phyloP scores from a whole-genome alignment of 2,329 filamentous ascomycete species.

The Neofusicoccum sp. region DNA sequence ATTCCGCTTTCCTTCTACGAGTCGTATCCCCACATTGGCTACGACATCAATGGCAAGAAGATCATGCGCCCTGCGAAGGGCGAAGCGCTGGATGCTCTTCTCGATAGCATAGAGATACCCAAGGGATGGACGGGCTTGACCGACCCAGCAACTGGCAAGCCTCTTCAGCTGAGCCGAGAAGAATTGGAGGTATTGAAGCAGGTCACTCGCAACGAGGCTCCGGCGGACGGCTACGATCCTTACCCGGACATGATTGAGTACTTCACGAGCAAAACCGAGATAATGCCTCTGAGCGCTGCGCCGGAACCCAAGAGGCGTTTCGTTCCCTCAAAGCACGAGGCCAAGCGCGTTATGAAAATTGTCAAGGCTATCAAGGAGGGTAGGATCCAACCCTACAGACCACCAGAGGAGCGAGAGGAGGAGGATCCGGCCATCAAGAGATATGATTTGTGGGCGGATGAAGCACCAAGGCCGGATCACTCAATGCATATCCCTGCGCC shows the following conservation, averaged over 20 bases:
- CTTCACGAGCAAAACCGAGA: conserved; percentile 87
- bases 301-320: conserved; percentile 96
- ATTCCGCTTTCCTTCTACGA: conserved; percentile 96
- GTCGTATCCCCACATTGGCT: conserved; percentile 96
- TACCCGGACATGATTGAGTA: conserved; percentile 94
- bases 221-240: conserved; percentile 86
- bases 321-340: conserved; percentile 94
- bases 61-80: conserved; percentile 95
- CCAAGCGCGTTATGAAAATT: conserved; percentile 95
- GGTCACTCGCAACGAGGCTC: conserved; percentile 85
- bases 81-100: conserved; percentile 86
- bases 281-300: conserved; percentile 92
- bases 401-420: conserved; percentile 72
- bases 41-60: conserved; percentile 98
- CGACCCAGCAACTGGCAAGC: conserved; percentile 91
- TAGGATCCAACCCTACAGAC: conserved; percentile 86
- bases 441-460: conserved; percentile 95
- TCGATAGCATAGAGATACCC: conserved; percentile 95
- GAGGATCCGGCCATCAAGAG: conserved; percentile 71
- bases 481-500: conserved; percentile 94
- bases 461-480: conserved; percentile 79
- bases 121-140: conserved; percentile 97
- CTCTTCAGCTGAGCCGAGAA: conserved; percentile 81
- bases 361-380: conserved; percentile 95
- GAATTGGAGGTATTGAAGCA: conserved; percentile 87